Evolutionary conservation across 176 grass and related monocot genomes (phyloP).

Genomic region (Dactylis glomerata): DNA sequence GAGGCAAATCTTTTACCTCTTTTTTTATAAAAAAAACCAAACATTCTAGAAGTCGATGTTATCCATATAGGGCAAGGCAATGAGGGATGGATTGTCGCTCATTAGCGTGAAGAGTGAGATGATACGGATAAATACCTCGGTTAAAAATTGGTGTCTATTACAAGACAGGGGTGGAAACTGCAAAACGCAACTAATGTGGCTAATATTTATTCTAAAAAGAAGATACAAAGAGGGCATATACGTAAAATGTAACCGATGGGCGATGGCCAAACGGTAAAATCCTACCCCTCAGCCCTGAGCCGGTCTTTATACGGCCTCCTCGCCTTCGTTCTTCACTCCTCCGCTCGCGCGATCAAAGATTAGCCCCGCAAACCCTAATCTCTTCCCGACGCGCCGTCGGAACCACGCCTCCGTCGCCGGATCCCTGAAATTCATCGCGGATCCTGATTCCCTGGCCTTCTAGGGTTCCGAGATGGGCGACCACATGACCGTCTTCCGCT

Average conservation of each 20-base stretch:
- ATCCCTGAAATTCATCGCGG: neutral
- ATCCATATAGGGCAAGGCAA: no score
- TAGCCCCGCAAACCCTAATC: constrained; percentile 36
- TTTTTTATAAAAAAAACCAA: no score
- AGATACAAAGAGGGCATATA: neutral
- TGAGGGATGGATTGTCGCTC: no score
- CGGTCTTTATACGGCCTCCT: neutral
- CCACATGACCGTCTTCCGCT: constrained; percentile 42
- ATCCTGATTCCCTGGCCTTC: neutral
- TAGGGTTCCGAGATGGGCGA: constrained; percentile 39
- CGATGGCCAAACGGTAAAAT: neutral
- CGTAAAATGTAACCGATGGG: neutral
- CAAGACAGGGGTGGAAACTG: no score
- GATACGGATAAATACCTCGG: no score
- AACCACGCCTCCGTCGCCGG: neutral
- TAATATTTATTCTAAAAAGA: neutral
- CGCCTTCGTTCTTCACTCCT: neutral
- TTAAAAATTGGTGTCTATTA: no score
- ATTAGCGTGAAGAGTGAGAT: no score
- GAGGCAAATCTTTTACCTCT: no score
- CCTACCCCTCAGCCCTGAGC: neutral
- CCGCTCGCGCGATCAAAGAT: constrained; percentile 15
- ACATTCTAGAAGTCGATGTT: no score
- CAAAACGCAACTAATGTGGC: neutral
- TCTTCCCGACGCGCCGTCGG: neutral